Evolutionary conservation across 805 yeast genomes (phyloP), one percentile per base, ranked within the genome.

Genomic region (Komagataella ulmi): DNA sequence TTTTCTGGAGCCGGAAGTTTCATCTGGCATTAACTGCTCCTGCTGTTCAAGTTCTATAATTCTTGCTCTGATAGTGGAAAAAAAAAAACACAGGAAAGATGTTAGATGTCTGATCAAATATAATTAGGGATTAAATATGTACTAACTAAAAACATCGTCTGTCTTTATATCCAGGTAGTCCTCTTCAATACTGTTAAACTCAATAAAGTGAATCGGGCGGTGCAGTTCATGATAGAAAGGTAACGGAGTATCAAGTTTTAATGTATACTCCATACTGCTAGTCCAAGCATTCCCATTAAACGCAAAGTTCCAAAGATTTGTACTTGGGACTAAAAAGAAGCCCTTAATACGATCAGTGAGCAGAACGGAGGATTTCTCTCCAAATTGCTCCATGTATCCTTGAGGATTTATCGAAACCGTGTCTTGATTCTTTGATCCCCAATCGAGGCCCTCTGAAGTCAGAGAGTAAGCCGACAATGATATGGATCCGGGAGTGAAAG

Each of bases 221-320:
- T 93, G 99, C 43, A 79, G 62, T 58, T 86, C 95, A 61, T 88
- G 84, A 66, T 88, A 93, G 61, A 83, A 93, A 6, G 85, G 79
- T 44, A 84, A 58, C 2, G 99, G 99, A 17, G 80, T 69, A 60
- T 87, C 97, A 47, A 85, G 61, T 61, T 85, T 87, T 64, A 89
- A 62, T 12, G 72, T 80, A 59, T 76, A 88, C 6, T 69, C 72
- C 48, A 77, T 64, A n/a, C 76, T 75, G 4, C 80, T 69, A 58
- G 77, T 81, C 85, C 93, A 93, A 7, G 85, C 78, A 1, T 93
- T 83, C 1, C 97, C 93, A 68, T 88, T 76, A 59, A 93, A 91
- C 2, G 95, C 75, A 62, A 84, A 88, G 64, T 93, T 93, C 99
- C 99, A 93, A 30, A 88, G 63, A 53, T 80, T 81, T 36, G 83